These are phyloP conservation scores for Tagetes erecta DNA, from an alignment of 129 eudicot species.

Conservation along the genomic window DNA sequence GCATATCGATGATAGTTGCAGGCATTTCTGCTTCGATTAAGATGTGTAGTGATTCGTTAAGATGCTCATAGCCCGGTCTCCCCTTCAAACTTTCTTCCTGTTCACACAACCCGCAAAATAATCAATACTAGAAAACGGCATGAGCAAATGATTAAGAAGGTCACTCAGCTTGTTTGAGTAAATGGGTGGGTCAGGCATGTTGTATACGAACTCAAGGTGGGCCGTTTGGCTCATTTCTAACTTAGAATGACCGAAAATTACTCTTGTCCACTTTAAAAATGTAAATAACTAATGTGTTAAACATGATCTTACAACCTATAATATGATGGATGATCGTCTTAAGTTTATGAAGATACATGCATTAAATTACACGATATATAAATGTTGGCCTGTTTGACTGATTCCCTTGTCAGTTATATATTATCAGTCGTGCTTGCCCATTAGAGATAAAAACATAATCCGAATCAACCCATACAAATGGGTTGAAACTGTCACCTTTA, in stretches of 20 bases:
- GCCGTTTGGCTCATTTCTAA: too few species aligned
- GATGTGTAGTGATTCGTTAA: conserved; percentile 70
- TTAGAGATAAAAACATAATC: background rate
- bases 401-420: background rate
- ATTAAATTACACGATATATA: background rate
- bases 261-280: background rate
- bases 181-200: too few species aligned
- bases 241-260: background rate
- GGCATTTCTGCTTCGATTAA: conserved; percentile 73
- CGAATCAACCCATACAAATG: background rate
- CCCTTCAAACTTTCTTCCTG: conserved; percentile 80
- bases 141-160: background rate
- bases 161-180: background rate
- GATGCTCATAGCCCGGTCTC: conserved; percentile 79
- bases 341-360: background rate
- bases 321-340: background rate
- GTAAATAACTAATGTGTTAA: background rate
- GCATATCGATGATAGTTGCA: conserved; percentile 49
- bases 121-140: conserved; percentile 1
- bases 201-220: too few species aligned
- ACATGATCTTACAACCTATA: background rate
- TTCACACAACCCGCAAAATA: background rate
- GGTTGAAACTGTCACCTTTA: background rate
- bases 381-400: background rate
- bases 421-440: background rate